Evolutionary conservation across 352 stramenopile genomes (phyloP), one percentile per base, ranked within the genome.

Genomic region (Pilasporangium apinafurcum): DNA sequence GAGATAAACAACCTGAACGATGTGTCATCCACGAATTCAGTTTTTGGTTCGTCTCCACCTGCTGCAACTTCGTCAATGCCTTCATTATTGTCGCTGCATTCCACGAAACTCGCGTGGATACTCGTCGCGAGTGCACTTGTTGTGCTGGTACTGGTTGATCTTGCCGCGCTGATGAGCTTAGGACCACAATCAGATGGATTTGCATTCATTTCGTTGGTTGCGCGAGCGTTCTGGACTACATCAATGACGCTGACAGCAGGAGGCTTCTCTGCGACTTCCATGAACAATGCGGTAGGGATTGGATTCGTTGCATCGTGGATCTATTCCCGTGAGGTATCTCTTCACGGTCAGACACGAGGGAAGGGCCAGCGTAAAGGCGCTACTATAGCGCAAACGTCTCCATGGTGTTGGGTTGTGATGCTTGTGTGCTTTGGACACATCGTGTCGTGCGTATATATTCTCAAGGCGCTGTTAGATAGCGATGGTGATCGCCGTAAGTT

Each of bases 391-490:
- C 17, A 17, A n/a, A 28, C 32, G 1, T 44, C 14, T 25, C 35
- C 37, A 10, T 56, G 10, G 57, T 29, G 28, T 47, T 45, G 29
- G 7, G 29, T 83, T 0, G 26, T 36, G 8, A 54, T 39, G 0
- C 48, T 87, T 17, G 12, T 83, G 14, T 66, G 37, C 45, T 34
- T 87, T 3, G 80, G 80, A 1, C 79, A 92, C 41, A 41, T 78
- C 5, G 68, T 68, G 0, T 78, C 79, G 8, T 80, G 72, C 37
- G 21, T 65, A 5, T 92, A 92, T 57, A 34, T 88, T 4, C 32
- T 90, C n/a, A 56, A 67, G n/a, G 77, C 80, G 18, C 55, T 92
- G 14, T 56, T 84, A 17, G 70, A 87, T 53, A 83, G 65, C 57
- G 68, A 92, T 28, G 77, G 77, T 49, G 65, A 83, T 28, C 59